Evolutionary conservation across 139 green algal genomes (phyloP).

Genomic region (Asterochloris erici): DNA sequence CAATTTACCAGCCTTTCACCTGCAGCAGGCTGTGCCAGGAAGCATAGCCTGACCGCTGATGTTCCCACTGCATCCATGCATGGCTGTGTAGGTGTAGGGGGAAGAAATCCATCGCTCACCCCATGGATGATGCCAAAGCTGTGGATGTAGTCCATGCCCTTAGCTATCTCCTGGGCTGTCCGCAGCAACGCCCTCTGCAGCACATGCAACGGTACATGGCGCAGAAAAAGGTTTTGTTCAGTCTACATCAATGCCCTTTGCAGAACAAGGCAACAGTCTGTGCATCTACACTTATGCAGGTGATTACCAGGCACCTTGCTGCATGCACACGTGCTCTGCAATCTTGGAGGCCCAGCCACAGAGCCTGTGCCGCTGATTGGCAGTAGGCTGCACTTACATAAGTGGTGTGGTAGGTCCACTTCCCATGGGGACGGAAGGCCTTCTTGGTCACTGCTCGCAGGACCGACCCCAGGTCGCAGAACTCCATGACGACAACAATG

Average conservation of each 20-base stretch:
- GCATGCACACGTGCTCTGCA: background rate
- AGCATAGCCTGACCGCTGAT: no score
- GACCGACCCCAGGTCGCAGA: slow-evolving; percentile 45
- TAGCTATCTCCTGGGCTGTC: slow-evolving; percentile 44
- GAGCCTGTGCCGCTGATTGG: background rate
- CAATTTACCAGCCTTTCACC: no score
- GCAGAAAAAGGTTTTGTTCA: background rate
- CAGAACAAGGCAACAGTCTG: background rate
- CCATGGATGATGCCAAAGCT: slow-evolving; percentile 40
- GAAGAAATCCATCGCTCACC: no score
- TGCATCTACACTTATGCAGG: no score
- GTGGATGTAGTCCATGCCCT: slow-evolving; percentile 56
- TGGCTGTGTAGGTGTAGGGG: slow-evolving; percentile 18
- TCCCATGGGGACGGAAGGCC: slow-evolving; percentile 32
- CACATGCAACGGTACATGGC: background rate
- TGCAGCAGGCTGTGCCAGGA: no score
- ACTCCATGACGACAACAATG: slow-evolving; percentile 52
- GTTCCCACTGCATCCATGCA: background rate
- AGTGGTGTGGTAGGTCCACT: slow-evolving; percentile 36
- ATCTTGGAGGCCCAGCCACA: background rate
- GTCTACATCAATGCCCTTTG: no score
- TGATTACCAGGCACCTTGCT: background rate
- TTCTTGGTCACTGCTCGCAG: slow-evolving; percentile 30
- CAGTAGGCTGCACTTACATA: slow-evolving; percentile 26
- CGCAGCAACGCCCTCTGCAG: slow-evolving; percentile 41